phyloP scores from a whole-genome alignment of 257 asterid genomes.

The Rubia yunnanensis region DNA sequence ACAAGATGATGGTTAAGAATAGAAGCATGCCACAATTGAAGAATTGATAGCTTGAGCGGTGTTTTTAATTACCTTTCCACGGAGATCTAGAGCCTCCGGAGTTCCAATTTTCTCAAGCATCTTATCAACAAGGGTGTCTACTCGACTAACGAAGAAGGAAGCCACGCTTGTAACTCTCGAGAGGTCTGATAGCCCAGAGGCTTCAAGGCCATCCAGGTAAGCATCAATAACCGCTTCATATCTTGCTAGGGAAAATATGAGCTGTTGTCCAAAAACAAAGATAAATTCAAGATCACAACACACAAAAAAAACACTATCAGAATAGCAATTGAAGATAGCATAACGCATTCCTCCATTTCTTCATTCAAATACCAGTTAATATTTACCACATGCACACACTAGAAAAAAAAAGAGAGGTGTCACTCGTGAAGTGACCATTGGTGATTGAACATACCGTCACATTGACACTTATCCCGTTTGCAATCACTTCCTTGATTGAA shows the following conservation, averaged over 20 bases:
- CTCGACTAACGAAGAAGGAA: constrained; percentile 96
- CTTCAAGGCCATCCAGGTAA: constrained; percentile 98
- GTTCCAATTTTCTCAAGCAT: constrained; percentile 93
- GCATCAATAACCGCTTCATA: constrained; percentile 98
- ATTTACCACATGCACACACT: no score
- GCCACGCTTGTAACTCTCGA: constrained; percentile 96
- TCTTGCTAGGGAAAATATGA: constrained; percentile 88
- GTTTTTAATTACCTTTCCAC: constrained; percentile 69
- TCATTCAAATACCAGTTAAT: background rate
- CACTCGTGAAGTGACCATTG: background rate
- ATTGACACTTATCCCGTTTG: constrained; percentile 84
- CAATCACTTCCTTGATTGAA: constrained; percentile 97
- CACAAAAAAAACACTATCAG: background rate
- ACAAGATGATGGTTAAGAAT: background rate
- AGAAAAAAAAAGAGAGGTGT: no score
- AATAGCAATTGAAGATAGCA: background rate
- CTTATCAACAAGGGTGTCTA: constrained; percentile 92
- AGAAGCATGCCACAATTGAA: background rate
- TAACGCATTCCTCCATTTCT: background rate
- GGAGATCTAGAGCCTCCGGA: constrained; percentile 88
- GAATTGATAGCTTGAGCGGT: background rate
- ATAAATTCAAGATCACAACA: constrained; percentile 14
- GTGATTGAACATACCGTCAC: constrained; percentile 65
- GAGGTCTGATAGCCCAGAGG: constrained; percentile 88
- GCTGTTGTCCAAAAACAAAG: constrained; percentile 46